Percentiles rank a stretch among this genome's conserved stretches.
phyloP scores from a whole-genome alignment of 2,329 filamentous ascomycete species.

The Clonostachys sp. region DNA sequence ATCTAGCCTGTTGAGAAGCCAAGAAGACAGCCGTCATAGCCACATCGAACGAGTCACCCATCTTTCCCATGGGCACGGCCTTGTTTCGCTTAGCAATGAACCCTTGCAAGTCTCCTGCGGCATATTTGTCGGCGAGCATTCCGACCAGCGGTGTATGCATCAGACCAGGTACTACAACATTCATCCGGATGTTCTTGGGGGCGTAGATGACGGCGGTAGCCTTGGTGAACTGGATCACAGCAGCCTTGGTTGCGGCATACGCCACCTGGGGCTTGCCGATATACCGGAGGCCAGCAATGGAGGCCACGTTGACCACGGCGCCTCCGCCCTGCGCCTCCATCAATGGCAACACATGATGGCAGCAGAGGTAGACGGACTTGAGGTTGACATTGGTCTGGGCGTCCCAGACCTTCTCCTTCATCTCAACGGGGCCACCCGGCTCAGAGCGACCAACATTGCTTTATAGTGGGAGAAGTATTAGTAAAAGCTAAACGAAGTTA shows the following conservation, averaged over 20 bases:
- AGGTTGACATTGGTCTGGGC: constrained; percentile 49
- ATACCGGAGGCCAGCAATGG: constrained; percentile 47
- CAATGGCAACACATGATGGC: constrained; percentile 45
- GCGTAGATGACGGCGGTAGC: constrained; percentile 46
- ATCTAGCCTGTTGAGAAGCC: constrained; percentile 51
- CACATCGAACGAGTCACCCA: constrained; percentile 57
- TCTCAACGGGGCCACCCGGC: constrained; percentile 40
- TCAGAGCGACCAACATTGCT: constrained; percentile 58
- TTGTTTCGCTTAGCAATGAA: constrained; percentile 45
- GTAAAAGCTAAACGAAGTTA: no score
- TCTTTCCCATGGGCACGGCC: constrained; percentile 54
- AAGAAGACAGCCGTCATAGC: constrained; percentile 52
- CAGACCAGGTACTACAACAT: constrained; percentile 50
- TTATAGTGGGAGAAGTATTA: no score
- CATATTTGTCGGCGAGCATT: constrained; percentile 37
- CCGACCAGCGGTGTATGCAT: constrained; percentile 49
- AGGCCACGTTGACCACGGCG: constrained; percentile 40
- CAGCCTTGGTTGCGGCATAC: constrained; percentile 47
- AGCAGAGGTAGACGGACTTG: constrained; percentile 48
- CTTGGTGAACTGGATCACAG: constrained; percentile 44
- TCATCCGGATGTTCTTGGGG: constrained; percentile 39
- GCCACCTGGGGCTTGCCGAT: constrained; percentile 44
- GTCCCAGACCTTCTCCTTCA: constrained; percentile 46
- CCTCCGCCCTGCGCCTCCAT: constrained; percentile 44
- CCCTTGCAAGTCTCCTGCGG: constrained; percentile 35